These are phyloP conservation scores for Reutealis trisperma DNA, from an alignment of 345 rosid species.

Conservation along the genomic window DNA sequence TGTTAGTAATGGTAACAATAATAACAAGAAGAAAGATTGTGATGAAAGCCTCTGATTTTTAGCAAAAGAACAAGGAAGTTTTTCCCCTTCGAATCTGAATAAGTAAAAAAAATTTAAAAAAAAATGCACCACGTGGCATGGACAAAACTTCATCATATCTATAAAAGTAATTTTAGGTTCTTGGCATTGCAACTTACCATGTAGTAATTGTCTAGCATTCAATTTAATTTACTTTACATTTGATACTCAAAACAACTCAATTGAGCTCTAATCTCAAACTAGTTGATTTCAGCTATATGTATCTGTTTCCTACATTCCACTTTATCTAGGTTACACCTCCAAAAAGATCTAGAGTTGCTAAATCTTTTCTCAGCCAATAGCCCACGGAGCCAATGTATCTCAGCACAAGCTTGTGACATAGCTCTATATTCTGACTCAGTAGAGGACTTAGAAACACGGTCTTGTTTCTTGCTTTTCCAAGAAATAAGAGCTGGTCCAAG, in stretches of 20 bases:
- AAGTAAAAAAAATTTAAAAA: neutral
- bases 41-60: neutral
- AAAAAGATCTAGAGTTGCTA: too few species aligned
- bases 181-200: neutral
- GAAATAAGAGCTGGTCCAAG: too few species aligned
- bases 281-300: too few species aligned
- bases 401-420: too few species aligned
- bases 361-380: too few species aligned
- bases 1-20: neutral
- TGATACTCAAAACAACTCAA: neutral
- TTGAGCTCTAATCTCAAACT: too few species aligned
- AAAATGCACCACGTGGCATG: neutral
- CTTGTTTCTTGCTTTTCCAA: too few species aligned
- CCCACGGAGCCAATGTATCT: too few species aligned
- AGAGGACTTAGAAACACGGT: too few species aligned
- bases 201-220: neutral
- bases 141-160: neutral
- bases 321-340: too few species aligned
- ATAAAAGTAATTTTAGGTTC: neutral
- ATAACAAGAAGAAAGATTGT: neutral
- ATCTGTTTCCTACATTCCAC: too few species aligned
- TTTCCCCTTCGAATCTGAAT: neutral
- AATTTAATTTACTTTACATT: neutral
- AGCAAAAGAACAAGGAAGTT: neutral
- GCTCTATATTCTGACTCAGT: too few species aligned